Evolutionary conservation across 2,329 filamentous ascomycete genomes (phyloP).

Genomic region (Pestalotiopsis sp.): DNA sequence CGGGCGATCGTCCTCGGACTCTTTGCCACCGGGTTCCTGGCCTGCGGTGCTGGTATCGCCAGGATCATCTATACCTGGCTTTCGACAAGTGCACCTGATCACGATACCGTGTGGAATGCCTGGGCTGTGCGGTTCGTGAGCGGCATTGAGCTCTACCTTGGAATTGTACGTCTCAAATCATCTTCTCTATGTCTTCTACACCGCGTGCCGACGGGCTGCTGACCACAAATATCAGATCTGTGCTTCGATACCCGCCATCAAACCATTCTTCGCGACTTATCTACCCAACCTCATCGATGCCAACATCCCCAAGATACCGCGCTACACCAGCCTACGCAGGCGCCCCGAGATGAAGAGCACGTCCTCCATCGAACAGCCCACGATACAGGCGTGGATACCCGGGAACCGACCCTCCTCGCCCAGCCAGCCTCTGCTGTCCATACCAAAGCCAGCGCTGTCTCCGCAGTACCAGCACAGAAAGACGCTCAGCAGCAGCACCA

Average conservation of each 20-base stretch:
- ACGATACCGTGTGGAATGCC: conserved; percentile 37
- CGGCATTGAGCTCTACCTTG: conserved; percentile 42
- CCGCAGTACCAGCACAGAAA: background rate
- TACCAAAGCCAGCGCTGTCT: background rate
- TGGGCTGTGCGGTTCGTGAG: conserved; percentile 37
- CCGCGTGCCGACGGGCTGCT: background rate
- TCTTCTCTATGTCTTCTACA: background rate
- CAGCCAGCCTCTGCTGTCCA: background rate
- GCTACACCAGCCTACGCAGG: background rate
- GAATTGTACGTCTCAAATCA: conserved; percentile 34
- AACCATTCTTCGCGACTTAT: conserved; percentile 43
- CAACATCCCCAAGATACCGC: conserved; percentile 7
- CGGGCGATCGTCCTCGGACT: conserved; percentile 46
- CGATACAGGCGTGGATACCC: background rate
- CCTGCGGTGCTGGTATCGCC: conserved; percentile 38
- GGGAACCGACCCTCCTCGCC: background rate
- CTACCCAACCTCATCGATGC: conserved; percentile 30
- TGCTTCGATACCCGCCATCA: conserved; percentile 45
- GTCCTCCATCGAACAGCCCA: background rate
- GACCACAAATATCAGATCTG: conserved; percentile 35
- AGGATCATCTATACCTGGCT: conserved; percentile 38
- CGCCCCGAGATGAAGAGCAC: background rate
- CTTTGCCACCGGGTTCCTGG: conserved; percentile 52
- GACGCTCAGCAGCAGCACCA: background rate
- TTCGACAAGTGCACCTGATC: conserved; percentile 24